phyloP scores from a whole-genome alignment of 164 flowering plant species.

The Aristolochia californica region DNA sequence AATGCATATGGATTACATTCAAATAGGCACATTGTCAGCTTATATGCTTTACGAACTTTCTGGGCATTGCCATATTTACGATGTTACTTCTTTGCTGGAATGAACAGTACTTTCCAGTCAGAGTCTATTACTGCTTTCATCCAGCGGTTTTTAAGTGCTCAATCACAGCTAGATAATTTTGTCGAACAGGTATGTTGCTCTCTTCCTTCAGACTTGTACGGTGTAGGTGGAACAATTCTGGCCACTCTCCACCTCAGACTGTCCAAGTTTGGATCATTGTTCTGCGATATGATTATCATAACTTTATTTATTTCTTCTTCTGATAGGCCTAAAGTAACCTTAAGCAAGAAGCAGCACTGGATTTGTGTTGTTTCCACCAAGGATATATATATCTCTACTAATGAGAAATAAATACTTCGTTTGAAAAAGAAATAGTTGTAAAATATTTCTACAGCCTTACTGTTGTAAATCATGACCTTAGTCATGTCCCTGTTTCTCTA shows the following conservation, averaged over 20 bases:
- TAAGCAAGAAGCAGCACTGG: no score
- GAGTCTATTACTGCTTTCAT: conserved; percentile 50
- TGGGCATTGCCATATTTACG: conserved; percentile 74
- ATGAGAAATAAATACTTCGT: no score
- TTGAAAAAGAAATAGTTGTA: no score
- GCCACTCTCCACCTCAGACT: no score
- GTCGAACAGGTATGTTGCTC: conserved; percentile 40
- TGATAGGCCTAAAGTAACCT: no score
- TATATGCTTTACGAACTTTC: conserved; percentile 48
- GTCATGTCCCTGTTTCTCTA: background rate
- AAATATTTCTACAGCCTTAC: background rate
- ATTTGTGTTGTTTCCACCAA: no score
- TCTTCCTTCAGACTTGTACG: background rate
- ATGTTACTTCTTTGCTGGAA: conserved; percentile 63
- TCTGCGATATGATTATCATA: background rate
- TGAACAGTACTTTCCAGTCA: conserved; percentile 40
- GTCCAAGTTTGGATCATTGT: no score
- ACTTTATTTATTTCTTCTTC: background rate
- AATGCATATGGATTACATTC: conserved; percentile 46
- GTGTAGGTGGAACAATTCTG: no score
- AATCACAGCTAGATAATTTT: conserved; percentile 42
- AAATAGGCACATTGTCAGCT: conserved; percentile 54
- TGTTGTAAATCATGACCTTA: background rate
- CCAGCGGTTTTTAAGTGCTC: conserved; percentile 58
- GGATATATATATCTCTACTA: no score